Percentiles rank a stretch among this genome's conserved stretches.
phyloP scores from a whole-genome alignment of 306 rosid genomes.

The Glycyrrhiza uralensis region DNA sequence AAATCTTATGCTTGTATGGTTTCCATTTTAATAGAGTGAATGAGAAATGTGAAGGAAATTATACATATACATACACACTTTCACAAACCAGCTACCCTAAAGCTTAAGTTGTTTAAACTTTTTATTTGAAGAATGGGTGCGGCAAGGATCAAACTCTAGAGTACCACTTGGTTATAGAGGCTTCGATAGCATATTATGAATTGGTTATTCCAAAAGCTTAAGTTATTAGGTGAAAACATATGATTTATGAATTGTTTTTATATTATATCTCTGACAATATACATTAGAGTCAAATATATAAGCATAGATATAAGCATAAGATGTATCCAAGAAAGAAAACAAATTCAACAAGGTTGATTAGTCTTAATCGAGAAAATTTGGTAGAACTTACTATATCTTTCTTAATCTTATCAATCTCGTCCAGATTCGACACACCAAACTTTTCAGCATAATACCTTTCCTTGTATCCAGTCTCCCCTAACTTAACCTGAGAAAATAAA shows the following conservation, averaged over 20 bases:
- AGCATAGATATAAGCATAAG: not conserved
- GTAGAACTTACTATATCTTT: slow-evolving; percentile 50
- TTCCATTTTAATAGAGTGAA: not conserved
- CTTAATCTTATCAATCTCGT: slow-evolving; percentile 63
- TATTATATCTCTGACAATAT: not conserved
- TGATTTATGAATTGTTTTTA: not conserved
- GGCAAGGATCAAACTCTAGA: not conserved
- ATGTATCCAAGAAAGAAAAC: not conserved
- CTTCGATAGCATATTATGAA: not conserved
- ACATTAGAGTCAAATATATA: not conserved
- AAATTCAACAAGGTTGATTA: not conserved
- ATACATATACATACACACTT: not conserved
- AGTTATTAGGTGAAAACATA: not conserved
- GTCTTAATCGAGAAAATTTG: not conserved
- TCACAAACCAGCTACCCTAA: not conserved
- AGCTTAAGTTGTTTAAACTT: not conserved
- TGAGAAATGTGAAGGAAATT: not conserved
- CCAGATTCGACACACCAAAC: slow-evolving; percentile 54
- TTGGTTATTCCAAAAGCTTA: not conserved
- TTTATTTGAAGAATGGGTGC: not conserved
- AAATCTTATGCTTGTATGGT: not conserved
- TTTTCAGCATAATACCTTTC: slow-evolving; percentile 91
- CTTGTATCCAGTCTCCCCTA: slow-evolving; percentile 96
- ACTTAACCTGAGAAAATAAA: slow-evolving; percentile 61
- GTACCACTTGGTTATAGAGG: not conserved